These are phyloP conservation scores for Globisporangium camurandrum DNA, from an alignment of 352 stramenopile genomes.

Conservation along the genomic window DNA sequence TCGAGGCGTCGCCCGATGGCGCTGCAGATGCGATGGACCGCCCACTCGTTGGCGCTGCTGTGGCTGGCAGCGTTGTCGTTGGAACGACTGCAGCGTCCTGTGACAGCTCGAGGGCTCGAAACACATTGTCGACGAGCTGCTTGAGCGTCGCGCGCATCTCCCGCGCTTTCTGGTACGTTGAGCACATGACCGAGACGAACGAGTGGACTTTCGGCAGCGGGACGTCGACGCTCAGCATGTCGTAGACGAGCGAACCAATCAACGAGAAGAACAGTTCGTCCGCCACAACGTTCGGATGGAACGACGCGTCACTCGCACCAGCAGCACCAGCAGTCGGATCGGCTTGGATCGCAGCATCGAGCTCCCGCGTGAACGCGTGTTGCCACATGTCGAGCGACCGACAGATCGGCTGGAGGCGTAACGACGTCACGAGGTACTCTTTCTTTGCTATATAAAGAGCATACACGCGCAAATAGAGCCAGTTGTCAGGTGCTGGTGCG, in stretches of 20 bases:
- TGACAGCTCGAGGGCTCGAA: conserved; percentile 69
- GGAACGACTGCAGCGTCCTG: conserved; percentile 56
- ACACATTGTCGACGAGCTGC: conserved; percentile 77
- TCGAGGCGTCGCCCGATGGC: neutral
- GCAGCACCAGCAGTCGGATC: conserved; percentile 25
- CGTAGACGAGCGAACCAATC: conserved; percentile 75
- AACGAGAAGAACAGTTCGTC: conserved; percentile 81
- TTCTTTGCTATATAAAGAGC: conserved; percentile 47
- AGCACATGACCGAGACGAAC: conserved; percentile 78
- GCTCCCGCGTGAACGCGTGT: conserved; percentile 73
- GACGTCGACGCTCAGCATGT: conserved; percentile 81
- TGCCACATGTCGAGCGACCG: conserved; percentile 81
- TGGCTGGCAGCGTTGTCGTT: no score
- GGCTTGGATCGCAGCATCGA: conserved; percentile 40
- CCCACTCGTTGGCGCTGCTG: conserved; percentile 15
- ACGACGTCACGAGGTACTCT: conserved; percentile 63
- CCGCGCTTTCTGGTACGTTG: conserved; percentile 68
- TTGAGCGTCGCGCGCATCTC: conserved; percentile 66
- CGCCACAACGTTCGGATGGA: conserved; percentile 23
- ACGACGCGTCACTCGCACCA: no score
- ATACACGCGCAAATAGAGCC: neutral
- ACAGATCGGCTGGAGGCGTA: conserved; percentile 62
- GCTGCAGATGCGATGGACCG: neutral
- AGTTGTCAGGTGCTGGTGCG: no score
- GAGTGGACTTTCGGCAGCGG: conserved; percentile 62